A percentile compares a stretch with the other conserved stretches of the same genome.
Evolutionary conservation across 768 basidiomycete species (phyloP).

Genomic region (Pleurotus giganteus): DNA sequence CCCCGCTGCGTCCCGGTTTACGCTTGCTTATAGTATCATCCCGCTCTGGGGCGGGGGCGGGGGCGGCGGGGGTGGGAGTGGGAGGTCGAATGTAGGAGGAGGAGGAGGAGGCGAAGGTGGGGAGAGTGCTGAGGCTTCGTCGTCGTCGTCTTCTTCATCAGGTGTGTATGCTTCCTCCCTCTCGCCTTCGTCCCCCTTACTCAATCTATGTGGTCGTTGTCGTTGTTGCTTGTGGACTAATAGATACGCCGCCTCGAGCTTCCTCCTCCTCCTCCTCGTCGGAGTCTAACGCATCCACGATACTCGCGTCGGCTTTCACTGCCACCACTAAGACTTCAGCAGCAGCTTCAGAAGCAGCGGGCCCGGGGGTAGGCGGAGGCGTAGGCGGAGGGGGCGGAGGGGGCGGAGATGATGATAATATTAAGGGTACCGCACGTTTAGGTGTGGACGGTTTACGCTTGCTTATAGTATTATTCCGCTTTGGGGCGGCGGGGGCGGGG

Average conservation of each 20-base stretch:
- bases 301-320: too few species aligned
- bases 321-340: too few species aligned
- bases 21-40: constrained; percentile 44
- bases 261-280: too few species aligned
- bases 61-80: constrained; percentile 3
- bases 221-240: neutral
- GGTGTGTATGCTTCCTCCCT: neutral
- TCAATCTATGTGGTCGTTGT: too few species aligned
- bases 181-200: neutral
- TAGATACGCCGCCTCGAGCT: too few species aligned
- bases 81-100: neutral
- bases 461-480: constrained; percentile 45
- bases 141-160: neutral
- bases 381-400: too few species aligned
- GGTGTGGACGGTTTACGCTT: constrained; percentile 45
- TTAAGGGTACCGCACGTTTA: too few species aligned
- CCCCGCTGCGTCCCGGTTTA: constrained; percentile 43
- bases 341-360: too few species aligned
- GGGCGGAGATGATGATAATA: too few species aligned
- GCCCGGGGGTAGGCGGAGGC: too few species aligned
- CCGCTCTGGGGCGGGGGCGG: constrained; percentile 31
- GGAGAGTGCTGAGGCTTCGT: neutral
- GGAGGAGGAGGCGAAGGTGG: neutral
- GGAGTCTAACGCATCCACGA: too few species aligned
- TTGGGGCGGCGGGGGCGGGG: too few species aligned